Percentiles rank a stretch among this genome's conserved stretches.
phyloP scores from a whole-genome alignment of 2,329 filamentous ascomycete genomes.

The Monosporascus sp. region DNA sequence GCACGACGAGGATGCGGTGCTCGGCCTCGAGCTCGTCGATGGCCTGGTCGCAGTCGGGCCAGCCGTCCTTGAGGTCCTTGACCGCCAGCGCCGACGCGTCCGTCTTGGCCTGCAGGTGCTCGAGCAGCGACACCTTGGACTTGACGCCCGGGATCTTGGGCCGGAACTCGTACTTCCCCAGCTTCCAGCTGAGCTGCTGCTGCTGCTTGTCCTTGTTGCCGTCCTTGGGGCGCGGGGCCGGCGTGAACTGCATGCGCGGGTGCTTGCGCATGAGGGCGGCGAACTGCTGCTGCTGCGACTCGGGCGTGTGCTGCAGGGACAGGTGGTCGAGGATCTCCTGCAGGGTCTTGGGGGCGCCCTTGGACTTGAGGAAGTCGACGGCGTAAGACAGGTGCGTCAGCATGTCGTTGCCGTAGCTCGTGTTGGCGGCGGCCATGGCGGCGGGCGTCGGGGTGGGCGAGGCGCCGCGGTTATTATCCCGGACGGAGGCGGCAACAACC shows the following conservation, averaged over 20 bases:
- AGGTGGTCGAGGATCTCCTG: conserved; percentile 76
- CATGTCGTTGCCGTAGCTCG: conserved; percentile 71
- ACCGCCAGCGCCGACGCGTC: conserved; percentile 78
- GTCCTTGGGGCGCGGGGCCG: conserved; percentile 43
- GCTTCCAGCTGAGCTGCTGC: conserved; percentile 58
- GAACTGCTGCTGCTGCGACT: conserved; percentile 59
- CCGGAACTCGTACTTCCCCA: conserved; percentile 74
- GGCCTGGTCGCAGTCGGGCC: conserved; percentile 75
- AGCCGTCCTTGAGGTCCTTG: conserved; percentile 92
- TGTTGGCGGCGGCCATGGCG: conserved; percentile 47
- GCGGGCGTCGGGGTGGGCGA: conserved; percentile 26
- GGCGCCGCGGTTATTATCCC: conserved; percentile 16
- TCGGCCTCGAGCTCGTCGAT: conserved; percentile 73
- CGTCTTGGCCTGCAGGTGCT: conserved; percentile 73
- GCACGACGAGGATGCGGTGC: conserved; percentile 76
- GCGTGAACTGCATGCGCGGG: conserved; percentile 52
- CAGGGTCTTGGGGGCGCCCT: conserved; percentile 63
- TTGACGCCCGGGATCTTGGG: conserved; percentile 77
- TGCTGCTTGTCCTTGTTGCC: background rate
- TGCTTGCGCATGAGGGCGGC: conserved; percentile 63
- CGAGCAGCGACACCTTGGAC: conserved; percentile 70
- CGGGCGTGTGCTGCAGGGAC: conserved; percentile 59
- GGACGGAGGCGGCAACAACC: conserved; percentile 1
- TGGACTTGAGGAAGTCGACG: conserved; percentile 73
- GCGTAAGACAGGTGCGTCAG: conserved; percentile 86